Conservation (phyloP, 2,329 filamentous ascomycete species). For the Aureobasidium sp. region DNA sequence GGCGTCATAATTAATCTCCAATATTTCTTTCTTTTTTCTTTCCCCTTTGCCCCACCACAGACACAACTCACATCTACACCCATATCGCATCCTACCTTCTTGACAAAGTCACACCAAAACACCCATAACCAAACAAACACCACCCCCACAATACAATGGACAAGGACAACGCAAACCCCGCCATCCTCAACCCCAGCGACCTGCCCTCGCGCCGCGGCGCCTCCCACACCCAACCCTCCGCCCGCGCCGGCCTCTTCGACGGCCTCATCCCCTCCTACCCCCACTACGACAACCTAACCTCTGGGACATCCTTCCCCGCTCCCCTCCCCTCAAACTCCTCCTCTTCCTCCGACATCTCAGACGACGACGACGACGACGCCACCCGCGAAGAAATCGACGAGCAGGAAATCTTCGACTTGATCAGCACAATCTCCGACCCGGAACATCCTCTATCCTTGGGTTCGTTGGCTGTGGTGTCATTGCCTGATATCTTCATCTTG, state of each 20-base stretch:
- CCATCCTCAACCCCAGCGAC: conserved; percentile 80
- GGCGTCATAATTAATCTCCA: background rate
- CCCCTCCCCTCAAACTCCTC: conserved; percentile 23
- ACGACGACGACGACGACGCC: conserved; percentile 48
- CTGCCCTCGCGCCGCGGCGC: conserved; percentile 68
- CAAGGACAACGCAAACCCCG: conserved; percentile 78
- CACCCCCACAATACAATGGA: conserved; percentile 25
- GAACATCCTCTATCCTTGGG: conserved; percentile 93
- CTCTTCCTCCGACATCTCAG: conserved; percentile 33
- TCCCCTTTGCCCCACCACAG: background rate
- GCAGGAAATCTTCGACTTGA: conserved; percentile 95
- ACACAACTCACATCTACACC: background rate
- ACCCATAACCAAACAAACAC: background rate
- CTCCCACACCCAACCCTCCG: conserved; percentile 37
- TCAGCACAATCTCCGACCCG: conserved; percentile 89
- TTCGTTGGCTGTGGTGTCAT: conserved; percentile 87
- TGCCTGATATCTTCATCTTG: conserved; percentile 82
- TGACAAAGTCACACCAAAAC: background rate
- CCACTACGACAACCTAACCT: conserved; percentile 42
- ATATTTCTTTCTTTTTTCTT: background rate
- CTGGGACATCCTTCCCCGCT: conserved; percentile 27
- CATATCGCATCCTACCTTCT: background rate
- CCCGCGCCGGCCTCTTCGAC: conserved; percentile 44
- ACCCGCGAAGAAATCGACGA: conserved; percentile 83
- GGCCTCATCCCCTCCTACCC: conserved; percentile 44